Evolutionary conservation across 495 filamentous ascomycete genomes (phyloP), one percentile per base, ranked within the genome.

Genomic region (Tetracladium setigerum): DNA sequence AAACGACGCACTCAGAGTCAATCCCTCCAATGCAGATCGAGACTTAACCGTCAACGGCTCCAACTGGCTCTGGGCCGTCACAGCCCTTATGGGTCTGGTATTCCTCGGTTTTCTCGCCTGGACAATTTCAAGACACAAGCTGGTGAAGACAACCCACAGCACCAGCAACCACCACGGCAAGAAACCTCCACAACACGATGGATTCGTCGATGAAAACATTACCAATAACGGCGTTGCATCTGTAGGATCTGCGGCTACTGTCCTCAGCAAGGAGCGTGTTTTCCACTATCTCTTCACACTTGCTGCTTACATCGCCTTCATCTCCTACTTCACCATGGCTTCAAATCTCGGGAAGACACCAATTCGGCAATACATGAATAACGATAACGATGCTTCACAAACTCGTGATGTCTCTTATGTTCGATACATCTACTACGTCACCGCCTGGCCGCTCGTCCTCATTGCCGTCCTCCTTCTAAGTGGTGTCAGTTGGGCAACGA

Each of bases 301-400:
- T 39, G 65, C 69, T 34, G 61, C 62, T 43, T 64, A 75, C 15
- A 62, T 65, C 48, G 73, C 71, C 37, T 19, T 74, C 19, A 76
- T 84, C 47, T 72, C 82, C 24, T 86, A 87, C 59, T 88, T 79
- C 60, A 68, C 77, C 49, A 81, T 85, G 71, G 82, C 72, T 31
- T 78, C 81, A 3, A 76, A 85, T 57, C 67, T 88, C 1, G 84
- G 84, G 44, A 77, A 71, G 61, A 74, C 70, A 7, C 70, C 79
- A 16, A 76, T 85, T 12, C 72, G 77, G 15, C 63, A 80, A 52
- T 81, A 71, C 49, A 46, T 51, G 3, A 65, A 70, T 4, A 52
- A 50, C 40, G 61, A 68, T 17, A 53, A 58, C 27, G 59, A 63
- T 17, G 64, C 72, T 4, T 35, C 51, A 13, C 73, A 72, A 10